Conservation (phyloP, 805 yeast species). For the Spathaspora arborariae region DNA sequence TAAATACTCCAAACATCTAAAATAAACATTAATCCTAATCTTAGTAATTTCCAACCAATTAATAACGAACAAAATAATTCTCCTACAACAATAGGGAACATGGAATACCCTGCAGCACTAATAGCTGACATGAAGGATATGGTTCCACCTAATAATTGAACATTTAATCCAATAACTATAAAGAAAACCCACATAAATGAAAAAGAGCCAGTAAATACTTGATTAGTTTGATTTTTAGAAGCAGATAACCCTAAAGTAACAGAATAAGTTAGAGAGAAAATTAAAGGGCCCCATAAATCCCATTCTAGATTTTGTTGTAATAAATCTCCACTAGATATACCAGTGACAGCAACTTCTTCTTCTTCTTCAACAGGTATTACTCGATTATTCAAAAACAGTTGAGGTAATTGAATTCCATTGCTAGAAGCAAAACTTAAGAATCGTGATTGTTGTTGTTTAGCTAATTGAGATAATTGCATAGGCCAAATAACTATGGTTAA, state of each 20-base stretch:
- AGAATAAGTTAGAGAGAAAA: slow-evolving; percentile 55
- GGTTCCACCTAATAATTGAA: slow-evolving; percentile 58
- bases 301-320: slow-evolving; percentile 40
- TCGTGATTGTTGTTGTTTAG: slow-evolving; percentile 29
- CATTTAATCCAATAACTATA: slow-evolving; percentile 58
- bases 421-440: slow-evolving; percentile 31
- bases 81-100: slow-evolving; percentile 61
- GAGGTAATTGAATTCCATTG: slow-evolving; percentile 35
- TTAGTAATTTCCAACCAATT: slow-evolving; percentile 44
- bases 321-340: slow-evolving; percentile 15
- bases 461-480: slow-evolving; percentile 33
- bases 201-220: slow-evolving; percentile 62
- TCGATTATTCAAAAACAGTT: slow-evolving; percentile 24
- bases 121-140: slow-evolving; percentile 66
- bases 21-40: slow-evolving; percentile 44
- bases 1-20: slow-evolving; percentile 61
- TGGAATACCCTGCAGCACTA: slow-evolving; percentile 66
- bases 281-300: slow-evolving; percentile 72
- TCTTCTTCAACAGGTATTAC: slow-evolving; percentile 23
- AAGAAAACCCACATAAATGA: slow-evolving; percentile 61
- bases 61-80: slow-evolving; percentile 45
- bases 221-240: slow-evolving; percentile 41
- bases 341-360: slow-evolving; percentile 29
- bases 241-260: slow-evolving; percentile 50
- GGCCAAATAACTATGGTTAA: slow-evolving; percentile 44